A percentile compares a stretch with the other conserved stretches of the same genome.
Evolutionary conservation across 2,329 filamentous ascomycete genomes (phyloP).

Genomic region (Cladophialophora immunda): DNA sequence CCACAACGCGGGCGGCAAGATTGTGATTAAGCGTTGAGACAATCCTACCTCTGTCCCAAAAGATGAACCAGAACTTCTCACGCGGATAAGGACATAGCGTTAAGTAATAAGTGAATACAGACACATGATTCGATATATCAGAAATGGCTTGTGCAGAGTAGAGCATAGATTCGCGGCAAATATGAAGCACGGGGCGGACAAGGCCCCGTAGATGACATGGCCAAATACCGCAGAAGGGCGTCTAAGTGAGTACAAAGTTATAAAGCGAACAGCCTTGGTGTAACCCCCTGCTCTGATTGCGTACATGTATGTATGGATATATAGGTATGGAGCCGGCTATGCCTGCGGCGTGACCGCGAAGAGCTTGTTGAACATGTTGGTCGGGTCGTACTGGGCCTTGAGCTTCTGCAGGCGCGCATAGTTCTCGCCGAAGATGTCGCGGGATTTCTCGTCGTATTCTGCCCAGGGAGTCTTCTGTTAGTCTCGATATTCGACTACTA

Average conservation of each 20-base stretch:
- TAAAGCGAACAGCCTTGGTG: too few relatives aligned
- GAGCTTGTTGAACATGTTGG: constrained; percentile 58
- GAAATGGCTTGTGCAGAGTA: not conserved
- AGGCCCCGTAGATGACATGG: too few relatives aligned
- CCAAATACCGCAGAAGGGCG: too few relatives aligned
- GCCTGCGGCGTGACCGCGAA: constrained; percentile 45
- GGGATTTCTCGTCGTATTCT: constrained; percentile 40
- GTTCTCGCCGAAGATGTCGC: constrained; percentile 57
- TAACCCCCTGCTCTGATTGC: too few relatives aligned
- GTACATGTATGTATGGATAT: not conserved
- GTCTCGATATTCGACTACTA: not conserved
- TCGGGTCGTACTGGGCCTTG: constrained; percentile 58
- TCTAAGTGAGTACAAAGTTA: too few relatives aligned
- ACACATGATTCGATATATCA: not conserved
- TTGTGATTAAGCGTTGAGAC: constrained; percentile 40
- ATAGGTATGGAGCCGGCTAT: not conserved
- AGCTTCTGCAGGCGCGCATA: constrained; percentile 51
- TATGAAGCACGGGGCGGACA: not conserved
- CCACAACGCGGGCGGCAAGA: constrained; percentile 47
- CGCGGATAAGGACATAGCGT: not conserved
- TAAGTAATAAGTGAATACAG: not conserved
- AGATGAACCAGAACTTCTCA: too few relatives aligned
- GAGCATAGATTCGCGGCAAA: not conserved
- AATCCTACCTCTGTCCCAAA: too few relatives aligned
- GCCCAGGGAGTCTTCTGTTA: not conserved